Evolutionary conservation across 2,329 filamentous ascomycete species (phyloP), one percentile per base, ranked within the genome.

Genomic region (Rutstroemia sp.): DNA sequence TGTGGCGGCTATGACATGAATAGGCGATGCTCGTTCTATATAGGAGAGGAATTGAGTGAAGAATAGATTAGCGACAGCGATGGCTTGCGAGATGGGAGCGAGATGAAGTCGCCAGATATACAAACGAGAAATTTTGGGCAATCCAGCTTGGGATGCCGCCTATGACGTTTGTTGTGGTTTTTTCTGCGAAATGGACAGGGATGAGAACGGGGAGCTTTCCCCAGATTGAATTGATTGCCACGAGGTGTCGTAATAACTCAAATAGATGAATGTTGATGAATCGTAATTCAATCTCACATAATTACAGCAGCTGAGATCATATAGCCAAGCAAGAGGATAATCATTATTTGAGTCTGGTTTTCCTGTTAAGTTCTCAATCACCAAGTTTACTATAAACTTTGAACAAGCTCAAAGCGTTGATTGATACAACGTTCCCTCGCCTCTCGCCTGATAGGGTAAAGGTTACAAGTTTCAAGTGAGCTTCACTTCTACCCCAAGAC

Each of bases 1-100:
- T 59, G 39, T 53, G 64, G 64, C 62, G 63, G 63, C 61, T 34
- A 34, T 34, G 30, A 34, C 30, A 34, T 34, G 30, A 34, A 34
- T 34, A 10, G 4, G 4, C 10, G 4, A 10, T 34, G 30, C 30
- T 34, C 12, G 30, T 12, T 34, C 3, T 34, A 12, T 34, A 34
- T 5, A 34, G 30, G 30, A 12, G 9, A 34, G 4, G 9, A 30
- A 34, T 4, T 14, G 1, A 12, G 2, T 34, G 30, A 34, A 10
- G 10, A 34, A 8, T 14, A 25, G 19, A 10, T 9, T 14, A 30
- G 23, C 45, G 16, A 48, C 16, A n/a, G 21, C 8, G 21, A n/a
- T n/a, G 34, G 30, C 2, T 8, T 39, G 39, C 12, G 14, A 25
- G 17, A 17, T 4, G 14, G n/a, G 21, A 34, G 5, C 14, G 27